Conservation (phyloP, 768 basidiomycete genomes). For the Lyophyllum shimeji region DNA sequence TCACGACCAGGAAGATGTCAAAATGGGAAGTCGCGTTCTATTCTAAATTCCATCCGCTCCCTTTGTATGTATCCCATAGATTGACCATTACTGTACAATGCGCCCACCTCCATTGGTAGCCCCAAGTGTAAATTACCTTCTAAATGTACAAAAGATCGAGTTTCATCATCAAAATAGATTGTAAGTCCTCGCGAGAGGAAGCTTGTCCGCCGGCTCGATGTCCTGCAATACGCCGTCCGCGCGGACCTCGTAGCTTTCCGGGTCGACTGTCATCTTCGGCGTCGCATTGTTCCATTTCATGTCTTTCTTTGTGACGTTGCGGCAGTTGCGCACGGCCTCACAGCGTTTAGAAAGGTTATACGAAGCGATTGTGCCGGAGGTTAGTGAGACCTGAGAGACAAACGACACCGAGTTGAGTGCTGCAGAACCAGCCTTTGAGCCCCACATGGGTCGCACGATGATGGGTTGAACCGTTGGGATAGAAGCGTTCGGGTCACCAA, state of each 20-base stretch:
- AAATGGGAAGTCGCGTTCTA: constrained; percentile 5
- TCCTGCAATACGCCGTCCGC: constrained; percentile 81
- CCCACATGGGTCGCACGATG: constrained; percentile 93
- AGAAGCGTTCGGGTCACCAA: constrained; percentile 96
- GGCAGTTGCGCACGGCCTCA: constrained; percentile 76
- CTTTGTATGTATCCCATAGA: constrained; percentile 6
- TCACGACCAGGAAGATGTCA: constrained; percentile 2
- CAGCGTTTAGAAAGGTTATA: constrained; percentile 73
- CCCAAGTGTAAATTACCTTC: neutral
- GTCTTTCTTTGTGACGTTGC: constrained; percentile 75
- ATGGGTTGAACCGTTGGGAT: constrained; percentile 95
- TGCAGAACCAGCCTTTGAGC: constrained; percentile 70
- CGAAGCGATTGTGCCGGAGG: constrained; percentile 52
- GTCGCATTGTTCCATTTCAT: constrained; percentile 91
- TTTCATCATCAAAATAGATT: constrained; percentile 68
- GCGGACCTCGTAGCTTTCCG: constrained; percentile 86
- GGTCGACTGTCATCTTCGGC: constrained; percentile 87
- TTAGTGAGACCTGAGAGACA: constrained; percentile 75
- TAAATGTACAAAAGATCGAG: neutral
- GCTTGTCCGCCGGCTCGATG: constrained; percentile 65
- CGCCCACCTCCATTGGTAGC: neutral
- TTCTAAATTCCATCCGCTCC: neutral
- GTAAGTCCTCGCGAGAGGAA: constrained; percentile 73
- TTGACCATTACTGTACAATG: neutral
- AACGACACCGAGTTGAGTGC: constrained; percentile 85